These are phyloP conservation scores for Heliocybe sulcata DNA, from an alignment of 1,284 basidiomycete species.

Conservation along the genomic window DNA sequence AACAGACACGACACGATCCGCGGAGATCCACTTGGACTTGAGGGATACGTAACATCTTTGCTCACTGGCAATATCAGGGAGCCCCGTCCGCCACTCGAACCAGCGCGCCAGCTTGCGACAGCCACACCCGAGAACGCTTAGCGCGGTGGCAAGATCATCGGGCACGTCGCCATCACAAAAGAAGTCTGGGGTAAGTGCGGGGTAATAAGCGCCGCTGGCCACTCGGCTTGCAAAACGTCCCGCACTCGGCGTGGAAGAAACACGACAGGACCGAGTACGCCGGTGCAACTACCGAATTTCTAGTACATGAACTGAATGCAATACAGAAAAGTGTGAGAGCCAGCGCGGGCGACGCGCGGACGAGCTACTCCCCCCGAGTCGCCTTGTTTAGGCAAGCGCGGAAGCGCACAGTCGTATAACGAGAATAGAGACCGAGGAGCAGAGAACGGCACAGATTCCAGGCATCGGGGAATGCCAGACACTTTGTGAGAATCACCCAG, in stretches of 20 bases:
- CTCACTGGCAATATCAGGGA: too few relatives aligned
- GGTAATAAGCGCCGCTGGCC: not conserved
- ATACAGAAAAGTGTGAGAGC: too few relatives aligned
- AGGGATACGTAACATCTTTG: too few relatives aligned
- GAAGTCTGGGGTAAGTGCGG: conserved; percentile 1
- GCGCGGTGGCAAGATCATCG: not conserved
- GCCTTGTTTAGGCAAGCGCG: too few relatives aligned
- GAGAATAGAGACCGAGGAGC: not conserved
- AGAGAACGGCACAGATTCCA: not conserved
- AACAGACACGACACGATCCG: not conserved
- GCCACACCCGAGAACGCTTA: not conserved
- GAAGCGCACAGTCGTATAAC: not conserved
- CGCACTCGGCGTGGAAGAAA: too few relatives aligned
- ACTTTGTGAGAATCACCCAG: not conserved
- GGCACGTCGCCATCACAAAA: not conserved
- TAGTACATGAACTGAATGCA: too few relatives aligned
- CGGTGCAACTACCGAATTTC: too few relatives aligned
- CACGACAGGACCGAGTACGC: too few relatives aligned
- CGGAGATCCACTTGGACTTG: not conserved
- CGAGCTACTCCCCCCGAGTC: too few relatives aligned
- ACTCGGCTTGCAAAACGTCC: not conserved
- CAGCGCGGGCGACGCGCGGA: too few relatives aligned
- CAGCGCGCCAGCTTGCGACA: not conserved
- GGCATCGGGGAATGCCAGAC: not conserved
- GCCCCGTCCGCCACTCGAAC: not conserved